phyloP scores from a whole-genome alignment of 257 asterid species.

The Przewalskia tangutica region DNA sequence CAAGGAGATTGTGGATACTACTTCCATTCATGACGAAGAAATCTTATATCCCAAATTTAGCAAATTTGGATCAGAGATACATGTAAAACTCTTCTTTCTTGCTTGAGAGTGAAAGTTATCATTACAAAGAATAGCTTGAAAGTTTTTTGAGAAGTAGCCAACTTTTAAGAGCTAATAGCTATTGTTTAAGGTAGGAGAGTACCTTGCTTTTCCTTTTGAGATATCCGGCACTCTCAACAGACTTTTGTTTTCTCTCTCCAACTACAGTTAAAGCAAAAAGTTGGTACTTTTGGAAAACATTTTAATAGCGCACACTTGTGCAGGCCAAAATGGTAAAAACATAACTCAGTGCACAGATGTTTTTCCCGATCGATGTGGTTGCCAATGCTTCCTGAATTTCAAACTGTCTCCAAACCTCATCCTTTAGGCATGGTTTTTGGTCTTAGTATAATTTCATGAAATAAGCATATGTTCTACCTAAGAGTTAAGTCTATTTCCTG shows the following conservation, averaged over 20 bases:
- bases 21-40: background rate
- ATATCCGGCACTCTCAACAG: background rate
- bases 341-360: background rate
- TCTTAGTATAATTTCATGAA: background rate
- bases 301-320: background rate
- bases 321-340: background rate
- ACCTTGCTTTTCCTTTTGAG: background rate
- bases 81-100: background rate
- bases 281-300: background rate
- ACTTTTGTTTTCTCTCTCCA: background rate
- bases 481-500: background rate
- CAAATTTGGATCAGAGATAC: background rate
- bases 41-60: background rate
- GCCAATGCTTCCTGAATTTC: background rate
- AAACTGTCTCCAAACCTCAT: background rate
- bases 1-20: background rate
- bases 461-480: background rate
- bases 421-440: background rate
- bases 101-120: background rate
- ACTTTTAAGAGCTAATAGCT: background rate
- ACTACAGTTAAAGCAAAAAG: background rate
- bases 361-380: background rate
- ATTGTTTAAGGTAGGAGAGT: background rate
- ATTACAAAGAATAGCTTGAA: background rate
- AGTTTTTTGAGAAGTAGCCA: background rate